phyloP scores from a whole-genome alignment of 2,329 filamentous ascomycete genomes.

The Bipolaris bicolor region DNA sequence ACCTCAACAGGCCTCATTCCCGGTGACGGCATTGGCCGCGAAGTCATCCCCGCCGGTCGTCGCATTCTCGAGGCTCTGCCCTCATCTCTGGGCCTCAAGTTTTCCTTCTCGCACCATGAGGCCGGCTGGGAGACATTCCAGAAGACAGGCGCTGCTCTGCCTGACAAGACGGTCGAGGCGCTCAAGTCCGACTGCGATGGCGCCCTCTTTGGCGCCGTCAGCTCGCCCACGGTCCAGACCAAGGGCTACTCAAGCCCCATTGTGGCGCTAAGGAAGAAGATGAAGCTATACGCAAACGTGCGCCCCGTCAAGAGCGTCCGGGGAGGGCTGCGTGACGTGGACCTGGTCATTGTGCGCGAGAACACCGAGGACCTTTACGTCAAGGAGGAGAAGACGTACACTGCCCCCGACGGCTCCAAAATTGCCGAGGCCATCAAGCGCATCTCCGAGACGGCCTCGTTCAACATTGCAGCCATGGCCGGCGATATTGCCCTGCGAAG shows the following conservation, averaged over 20 bases:
- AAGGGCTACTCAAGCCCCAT: conserved; percentile 97
- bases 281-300: conserved; percentile 96
- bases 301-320: conserved; percentile 87
- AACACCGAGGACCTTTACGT: conserved; percentile 99
- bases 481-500: conserved; percentile 91
- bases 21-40: conserved; percentile 96
- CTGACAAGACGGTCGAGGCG: conserved; percentile 87
- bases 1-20: conserved; percentile 79
- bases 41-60: conserved; percentile 94
- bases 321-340: conserved; percentile 71
- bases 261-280: conserved; percentile 91
- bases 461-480: conserved; percentile 88
- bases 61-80: conserved; percentile 92
- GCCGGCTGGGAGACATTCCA: conserved; percentile 95
- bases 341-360: conserved; percentile 97
- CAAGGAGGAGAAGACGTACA: conserved; percentile 89
- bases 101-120: conserved; percentile 90
- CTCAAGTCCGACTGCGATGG: conserved; percentile 92
- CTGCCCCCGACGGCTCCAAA: conserved; percentile 73
- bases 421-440: conserved; percentile 98
- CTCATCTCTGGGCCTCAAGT: conserved; percentile 86
- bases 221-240: conserved; percentile 85
- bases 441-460: conserved; percentile 84
- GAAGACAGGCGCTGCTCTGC: conserved; percentile 83
- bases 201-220: conserved; percentile 93